Evolutionary conservation across 2,329 filamentous ascomycete genomes (phyloP), one percentile per base, ranked within the genome.

Genomic region (Orbilia javanica): DNA sequence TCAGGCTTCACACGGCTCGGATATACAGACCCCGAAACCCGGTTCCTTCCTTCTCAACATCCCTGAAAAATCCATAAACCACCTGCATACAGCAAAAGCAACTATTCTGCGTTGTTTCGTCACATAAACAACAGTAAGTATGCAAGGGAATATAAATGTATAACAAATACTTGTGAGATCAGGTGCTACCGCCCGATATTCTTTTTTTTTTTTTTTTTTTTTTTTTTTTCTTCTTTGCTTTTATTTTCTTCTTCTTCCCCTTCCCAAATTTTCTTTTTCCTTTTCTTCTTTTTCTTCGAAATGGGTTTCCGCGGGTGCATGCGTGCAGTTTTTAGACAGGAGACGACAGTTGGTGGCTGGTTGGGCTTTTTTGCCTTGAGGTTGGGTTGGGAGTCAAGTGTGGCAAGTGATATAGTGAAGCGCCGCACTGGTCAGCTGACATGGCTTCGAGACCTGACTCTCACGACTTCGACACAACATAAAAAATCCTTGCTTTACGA

Each of bases 111-210:
- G 60, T 72, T 72, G 68, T 65, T 44, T 25, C 34, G 50, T 73
- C 60, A 50, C 60, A 66, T 48, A 5, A n/a, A 42, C 42, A 36
- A 27, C 39, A 44, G 18, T 18, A n/a, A n/a, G 39, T 44, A 70
- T 68, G 50, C 36, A 68, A 68, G 65, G 65, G 65, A 68, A 44
- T 53, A 66, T 50, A 66, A 36, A 50, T 57, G 31, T 53, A 66
- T 50, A 66, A 36, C 5, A 66, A 52, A 36, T 52, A n/a, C 27
- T 36, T 52, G 11, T 6, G 25, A 60, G 27, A 13, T 42, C 57
- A 48, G 60, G 60, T 64, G 48, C 60, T 15, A 39, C 18, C 34
- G 42, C 31, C 42, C 55, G 18, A 57, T 8, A 4, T n/a, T 60
- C 10, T 63, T 44, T 63, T 44, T 10, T 44, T 44, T 4, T 44